Percentiles rank a stretch among this genome's conserved stretches.
phyloP scores from a whole-genome alignment of 371 early-diverging fungal species.

The Vairimorpha necatrix region DNA sequence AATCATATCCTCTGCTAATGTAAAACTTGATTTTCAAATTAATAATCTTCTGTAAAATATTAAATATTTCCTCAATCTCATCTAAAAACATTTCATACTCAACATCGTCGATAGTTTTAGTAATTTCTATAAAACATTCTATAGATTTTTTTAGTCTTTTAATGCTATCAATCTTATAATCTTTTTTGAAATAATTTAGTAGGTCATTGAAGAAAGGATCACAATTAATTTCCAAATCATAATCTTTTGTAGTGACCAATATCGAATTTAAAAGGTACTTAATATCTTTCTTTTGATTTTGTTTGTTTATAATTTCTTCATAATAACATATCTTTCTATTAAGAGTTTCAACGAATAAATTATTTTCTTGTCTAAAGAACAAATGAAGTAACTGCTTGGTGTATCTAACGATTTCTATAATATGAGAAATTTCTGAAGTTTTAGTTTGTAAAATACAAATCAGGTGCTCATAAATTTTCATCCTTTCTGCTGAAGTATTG shows the following conservation, averaged over 20 bases:
- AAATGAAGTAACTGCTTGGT: background rate
- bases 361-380: background rate
- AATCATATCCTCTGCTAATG: background rate
- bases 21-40: conserved; percentile 5
- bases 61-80: background rate
- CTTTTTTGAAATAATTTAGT: background rate
- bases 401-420: background rate
- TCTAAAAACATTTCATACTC: background rate
- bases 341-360: background rate
- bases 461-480: background rate
- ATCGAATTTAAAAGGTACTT: background rate
- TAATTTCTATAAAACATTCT: background rate
- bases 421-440: background rate
- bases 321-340: background rate
- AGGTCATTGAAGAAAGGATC: background rate
- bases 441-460: background rate
- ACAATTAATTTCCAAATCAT: background rate
- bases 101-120: background rate
- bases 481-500: background rate
- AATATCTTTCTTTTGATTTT: background rate
- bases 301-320: background rate
- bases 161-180: background rate
- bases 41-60: background rate
- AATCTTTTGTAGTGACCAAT: background rate
- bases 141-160: background rate